A percentile compares a stretch with the other conserved stretches of the same genome.
Evolutionary conservation across 1,284 basidiomycete genomes (phyloP).

Genomic region (Leccinum angustisporum): DNA sequence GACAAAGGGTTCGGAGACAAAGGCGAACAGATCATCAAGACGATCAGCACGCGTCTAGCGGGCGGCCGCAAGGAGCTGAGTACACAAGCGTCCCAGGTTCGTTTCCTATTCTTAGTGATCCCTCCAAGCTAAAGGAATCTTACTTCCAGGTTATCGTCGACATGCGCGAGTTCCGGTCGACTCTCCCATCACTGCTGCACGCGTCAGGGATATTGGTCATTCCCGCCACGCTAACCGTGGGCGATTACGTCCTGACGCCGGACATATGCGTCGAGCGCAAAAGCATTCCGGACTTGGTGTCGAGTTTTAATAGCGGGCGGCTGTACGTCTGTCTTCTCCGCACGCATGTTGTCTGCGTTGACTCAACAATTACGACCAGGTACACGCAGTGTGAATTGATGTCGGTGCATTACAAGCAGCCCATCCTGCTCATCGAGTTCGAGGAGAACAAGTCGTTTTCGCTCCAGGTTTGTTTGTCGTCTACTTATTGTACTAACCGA

Average conservation of each 20-base stretch:
- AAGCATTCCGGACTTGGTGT: conserved; percentile 87
- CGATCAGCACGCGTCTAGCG: conserved; percentile 85
- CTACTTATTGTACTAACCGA: conserved; percentile 1
- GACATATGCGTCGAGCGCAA: conserved; percentile 97
- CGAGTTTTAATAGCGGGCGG: conserved; percentile 91
- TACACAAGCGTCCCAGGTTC: conserved; percentile 69
- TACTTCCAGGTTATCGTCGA: conserved; percentile 83
- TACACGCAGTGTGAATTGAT: conserved; percentile 98
- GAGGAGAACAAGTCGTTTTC: conserved; percentile 97
- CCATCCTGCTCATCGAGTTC: conserved; percentile 96
- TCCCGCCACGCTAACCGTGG: conserved; percentile 90
- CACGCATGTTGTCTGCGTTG: neutral
- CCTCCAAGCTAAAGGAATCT: neutral
- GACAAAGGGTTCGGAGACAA: conserved; percentile 50
- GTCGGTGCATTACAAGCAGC: conserved; percentile 94
- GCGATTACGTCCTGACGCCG: conserved; percentile 94
- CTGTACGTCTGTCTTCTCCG: conserved; percentile 55
- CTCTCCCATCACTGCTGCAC: conserved; percentile 88
- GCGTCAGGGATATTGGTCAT: conserved; percentile 80
- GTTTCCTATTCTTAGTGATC: conserved; percentile 11
- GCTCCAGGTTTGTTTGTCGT: conserved; percentile 62
- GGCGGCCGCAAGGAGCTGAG: conserved; percentile 78
- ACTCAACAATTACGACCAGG: conserved; percentile 40
- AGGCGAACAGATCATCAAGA: conserved; percentile 71
- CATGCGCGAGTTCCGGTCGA: conserved; percentile 94